These are phyloP conservation scores for Lactuca saligna DNA, from an alignment of 129 eudicot species.

Conservation along the genomic window DNA sequence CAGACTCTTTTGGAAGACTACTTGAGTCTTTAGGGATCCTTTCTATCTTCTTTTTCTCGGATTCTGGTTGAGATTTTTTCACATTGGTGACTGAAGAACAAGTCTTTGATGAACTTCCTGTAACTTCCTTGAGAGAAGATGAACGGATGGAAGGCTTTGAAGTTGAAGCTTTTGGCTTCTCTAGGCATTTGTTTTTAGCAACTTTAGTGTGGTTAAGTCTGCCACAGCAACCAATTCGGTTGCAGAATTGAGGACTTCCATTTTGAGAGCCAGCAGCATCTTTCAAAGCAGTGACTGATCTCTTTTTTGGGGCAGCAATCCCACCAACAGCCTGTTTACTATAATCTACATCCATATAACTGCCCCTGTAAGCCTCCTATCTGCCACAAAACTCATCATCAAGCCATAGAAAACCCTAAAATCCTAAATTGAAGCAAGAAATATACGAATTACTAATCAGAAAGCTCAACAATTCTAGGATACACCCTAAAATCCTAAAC, in stretches of 20 bases:
- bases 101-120: conserved; percentile 45
- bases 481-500: neutral
- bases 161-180: conserved; percentile 47
- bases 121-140: conserved; percentile 47
- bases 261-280: conserved; percentile 43
- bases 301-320: conserved; percentile 50
- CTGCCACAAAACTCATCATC: conserved; percentile 26
- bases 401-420: conserved; percentile 10
- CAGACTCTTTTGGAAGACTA: conserved; percentile 37
- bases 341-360: conserved; percentile 57
- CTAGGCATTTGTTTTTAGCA: conserved; percentile 45
- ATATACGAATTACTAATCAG: conserved; percentile 1
- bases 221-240: conserved; percentile 81
- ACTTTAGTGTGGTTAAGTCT: conserved; percentile 50
- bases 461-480: neutral
- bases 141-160: conserved; percentile 40
- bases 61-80: conserved; percentile 33
- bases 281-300: conserved; percentile 38
- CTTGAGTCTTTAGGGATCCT: conserved; percentile 36
- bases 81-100: conserved; percentile 16
- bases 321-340: conserved; percentile 56
- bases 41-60: conserved; percentile 41
- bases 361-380: conserved; percentile 11
- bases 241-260: conserved; percentile 67
- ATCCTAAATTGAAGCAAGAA: neutral